Evolutionary conservation across 441 rosid genomes (phyloP).

Genomic region (Heliophila coronopifolia): DNA sequence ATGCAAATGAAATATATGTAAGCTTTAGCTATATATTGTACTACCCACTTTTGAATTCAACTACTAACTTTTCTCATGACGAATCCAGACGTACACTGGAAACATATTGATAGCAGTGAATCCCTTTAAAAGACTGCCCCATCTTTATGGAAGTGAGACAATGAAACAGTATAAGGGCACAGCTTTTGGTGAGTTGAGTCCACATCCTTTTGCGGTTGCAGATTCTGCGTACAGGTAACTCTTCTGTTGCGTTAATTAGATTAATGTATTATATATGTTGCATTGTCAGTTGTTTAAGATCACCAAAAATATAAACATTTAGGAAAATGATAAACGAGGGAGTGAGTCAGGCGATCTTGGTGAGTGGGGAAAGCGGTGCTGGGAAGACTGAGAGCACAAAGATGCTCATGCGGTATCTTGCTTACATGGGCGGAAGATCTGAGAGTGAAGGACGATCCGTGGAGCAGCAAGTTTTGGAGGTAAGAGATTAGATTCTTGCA

Average conservation of each 20-base stretch:
- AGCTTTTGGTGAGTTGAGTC: constrained; percentile 58
- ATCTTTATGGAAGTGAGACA: constrained; percentile 50
- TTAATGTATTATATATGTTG: constrained; percentile 1
- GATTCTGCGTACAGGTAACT: constrained; percentile 68
- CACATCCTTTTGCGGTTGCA: constrained; percentile 76
- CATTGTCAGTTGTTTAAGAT: constrained; percentile 2
- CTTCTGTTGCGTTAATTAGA: background rate
- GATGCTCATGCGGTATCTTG: constrained; percentile 71
- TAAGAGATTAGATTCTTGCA: constrained; percentile 20
- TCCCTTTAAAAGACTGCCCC: constrained; percentile 62
- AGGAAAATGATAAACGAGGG: constrained; percentile 68
- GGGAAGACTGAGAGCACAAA: constrained; percentile 82
- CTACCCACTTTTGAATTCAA: constrained; percentile 1
- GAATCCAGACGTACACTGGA: constrained; percentile 66
- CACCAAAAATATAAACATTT: constrained; percentile 23
- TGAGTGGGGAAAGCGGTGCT: constrained; percentile 82
- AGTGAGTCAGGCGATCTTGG: constrained; percentile 63
- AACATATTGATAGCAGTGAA: constrained; percentile 74
- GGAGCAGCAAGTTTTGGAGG: constrained; percentile 80
- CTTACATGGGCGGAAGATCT: constrained; percentile 65
- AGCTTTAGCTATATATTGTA: constrained; percentile 27
- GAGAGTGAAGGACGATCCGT: constrained; percentile 54
- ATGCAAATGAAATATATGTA: constrained; percentile 82
- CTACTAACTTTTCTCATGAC: constrained; percentile 14
- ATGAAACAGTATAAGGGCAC: constrained; percentile 66